Evolutionary conservation across 2,329 filamentous ascomycete species (phyloP), one percentile per base, ranked within the genome.

Genomic region (Verticillium dahliae): DNA sequence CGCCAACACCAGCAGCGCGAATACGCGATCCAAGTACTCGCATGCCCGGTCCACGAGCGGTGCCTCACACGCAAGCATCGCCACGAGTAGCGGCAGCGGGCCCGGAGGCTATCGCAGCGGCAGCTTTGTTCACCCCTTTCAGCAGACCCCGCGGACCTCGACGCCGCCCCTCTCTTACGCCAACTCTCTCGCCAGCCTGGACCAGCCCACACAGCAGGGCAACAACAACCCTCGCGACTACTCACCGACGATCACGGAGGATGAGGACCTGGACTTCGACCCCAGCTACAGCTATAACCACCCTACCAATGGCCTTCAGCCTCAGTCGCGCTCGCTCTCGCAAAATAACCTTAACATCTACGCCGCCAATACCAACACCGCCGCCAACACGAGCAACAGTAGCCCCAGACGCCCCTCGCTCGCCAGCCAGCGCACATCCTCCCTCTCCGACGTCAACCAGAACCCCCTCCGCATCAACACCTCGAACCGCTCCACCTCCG

Each of bases 61-160:
- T 61, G 79, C 80, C 58, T 86, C 83, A 31, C 83, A 86, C 68
- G 74, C 77, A 65, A 86, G 84, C 10, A 77, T 84, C 60, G 78
- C 81, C 7, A 85, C 83, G 33, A 52, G 45, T 18, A 80, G 79
- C 58, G 80, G 76, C 64, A 86, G 83, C 67, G 78, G 73, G 52
- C 73, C 70, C 60, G 67, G 71, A 58, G 63, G 65, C 10, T 61
- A 74, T 60, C 77, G 81, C 62, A 76, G 75, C 62, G 77, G 78
- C 62, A 67, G 50, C 37, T 88, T 88, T 68, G 79, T 87, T 22
- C 86, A 88, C 69, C 85, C 86, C 33, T 88, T 87, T 66, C 84
- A 87, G 69, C 86, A 88, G 73, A 86, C 78, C 9, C 86, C 86
- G 37, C 80, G 83, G 50, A 84, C 84, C 1, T 82, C 83, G 56